Conservation (phyloP, 2,329 filamentous ascomycete genomes). For the Aureobasidium mangrovei region DNA sequence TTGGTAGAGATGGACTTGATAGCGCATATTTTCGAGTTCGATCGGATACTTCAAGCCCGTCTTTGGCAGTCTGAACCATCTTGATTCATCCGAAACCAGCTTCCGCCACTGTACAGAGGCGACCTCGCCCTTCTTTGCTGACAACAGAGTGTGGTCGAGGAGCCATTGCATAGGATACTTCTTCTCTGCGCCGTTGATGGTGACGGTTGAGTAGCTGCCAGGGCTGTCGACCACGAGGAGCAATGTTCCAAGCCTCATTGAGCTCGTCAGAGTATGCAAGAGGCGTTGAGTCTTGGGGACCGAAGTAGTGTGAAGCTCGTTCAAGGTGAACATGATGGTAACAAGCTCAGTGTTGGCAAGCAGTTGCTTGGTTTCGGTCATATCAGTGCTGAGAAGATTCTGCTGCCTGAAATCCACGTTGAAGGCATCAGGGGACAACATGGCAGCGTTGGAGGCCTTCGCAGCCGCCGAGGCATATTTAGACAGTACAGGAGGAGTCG, state of each 20-base stretch:
- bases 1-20: constrained; percentile 76
- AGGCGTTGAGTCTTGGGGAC: constrained; percentile 68
- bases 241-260: constrained; percentile 51
- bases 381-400: constrained; percentile 41
- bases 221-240: constrained; percentile 87
- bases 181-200: constrained; percentile 47
- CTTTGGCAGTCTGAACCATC: constrained; percentile 66
- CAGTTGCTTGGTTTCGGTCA: constrained; percentile 28
- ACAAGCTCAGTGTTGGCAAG: constrained; percentile 43
- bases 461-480: constrained; percentile 41
- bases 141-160: constrained; percentile 68
- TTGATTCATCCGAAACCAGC: constrained; percentile 63
- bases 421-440: constrained; percentile 27
- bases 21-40: constrained; percentile 86
- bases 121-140: constrained; percentile 17
- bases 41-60: constrained; percentile 66
- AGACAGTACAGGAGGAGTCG: constrained; percentile 38
- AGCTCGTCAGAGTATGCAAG: constrained; percentile 57
- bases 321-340: constrained; percentile 87
- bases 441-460: constrained; percentile 32
- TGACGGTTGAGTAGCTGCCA: constrained; percentile 81
- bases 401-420: constrained; percentile 38
- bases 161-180: constrained; percentile 93
- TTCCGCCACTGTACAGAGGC: constrained; percentile 55
- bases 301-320: constrained; percentile 80